These are phyloP conservation scores for Testicularia cyperi DNA, from an alignment of 1,284 basidiomycete species.

Conservation along the genomic window DNA sequence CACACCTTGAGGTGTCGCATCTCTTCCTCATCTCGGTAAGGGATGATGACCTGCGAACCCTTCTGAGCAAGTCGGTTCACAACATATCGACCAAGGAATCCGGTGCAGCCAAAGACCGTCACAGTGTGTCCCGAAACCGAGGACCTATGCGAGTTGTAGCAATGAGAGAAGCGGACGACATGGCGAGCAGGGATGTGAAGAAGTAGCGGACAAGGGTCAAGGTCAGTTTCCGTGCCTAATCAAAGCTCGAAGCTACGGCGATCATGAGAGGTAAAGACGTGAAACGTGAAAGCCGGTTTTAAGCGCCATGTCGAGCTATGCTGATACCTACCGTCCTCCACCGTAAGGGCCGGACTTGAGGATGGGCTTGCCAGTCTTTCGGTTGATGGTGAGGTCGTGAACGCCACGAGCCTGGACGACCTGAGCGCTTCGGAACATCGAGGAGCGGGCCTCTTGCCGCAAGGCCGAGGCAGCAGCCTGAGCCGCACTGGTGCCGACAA, in stretches of 20 bases:
- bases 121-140: constrained; percentile 69
- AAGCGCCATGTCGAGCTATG: too few relatives aligned
- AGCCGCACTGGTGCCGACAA: constrained; percentile 30
- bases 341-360: constrained; percentile 55
- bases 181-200: too few relatives aligned
- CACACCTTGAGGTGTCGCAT: constrained; percentile 86
- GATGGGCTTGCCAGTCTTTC: constrained; percentile 56
- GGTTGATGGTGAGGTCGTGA: constrained; percentile 58
- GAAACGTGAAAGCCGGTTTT: too few relatives aligned
- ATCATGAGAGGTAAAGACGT: too few relatives aligned
- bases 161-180: too few relatives aligned
- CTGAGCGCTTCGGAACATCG: constrained; percentile 30
- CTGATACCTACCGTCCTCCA: constrained; percentile 50
- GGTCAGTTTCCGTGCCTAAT: too few relatives aligned
- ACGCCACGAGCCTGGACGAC: constrained; percentile 30
- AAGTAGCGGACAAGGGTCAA: too few relatives aligned
- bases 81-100: constrained; percentile 91
- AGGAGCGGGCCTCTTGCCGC: constrained; percentile 29
- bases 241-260: too few relatives aligned
- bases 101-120: constrained; percentile 95
- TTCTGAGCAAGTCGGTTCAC: constrained; percentile 71
- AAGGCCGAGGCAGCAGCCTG: constrained; percentile 24
- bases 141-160: too few relatives aligned
- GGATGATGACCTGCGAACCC: constrained; percentile 91
- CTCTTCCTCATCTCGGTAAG: constrained; percentile 94